Base-by-base conservation (phyloP, 1,139 yeast species). In the Debaryomyces sp. region DNA sequence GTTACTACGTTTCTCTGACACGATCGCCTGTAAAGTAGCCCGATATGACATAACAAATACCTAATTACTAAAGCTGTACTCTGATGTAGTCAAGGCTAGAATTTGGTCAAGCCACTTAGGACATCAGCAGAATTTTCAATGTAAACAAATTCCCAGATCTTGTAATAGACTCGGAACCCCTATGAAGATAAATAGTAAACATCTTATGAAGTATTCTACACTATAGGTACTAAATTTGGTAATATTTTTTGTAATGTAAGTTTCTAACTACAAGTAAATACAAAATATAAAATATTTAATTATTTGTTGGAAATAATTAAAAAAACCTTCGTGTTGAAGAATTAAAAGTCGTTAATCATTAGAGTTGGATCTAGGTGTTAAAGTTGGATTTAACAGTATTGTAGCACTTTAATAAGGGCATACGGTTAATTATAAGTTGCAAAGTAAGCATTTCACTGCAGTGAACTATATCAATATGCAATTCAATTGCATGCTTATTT, bases 291-390 rank as follows among this genome's bases (percentile, higher is more conserved):
- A 48, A 44, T n/a, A 38, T 13, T 40, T 27, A 36, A 43, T 42
- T 33, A 32, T 42, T 49, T 43, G 51, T 48, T 47, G 44, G 48
- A 45, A 45, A 45, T 39, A 45, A 45, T 36, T 45, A n/a, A 32
- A 32, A 34, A 41, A 38, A 32, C 18, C 23, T 36, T 38, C 43
- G n/a, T 41, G 45, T 45, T 45, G 48, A 44, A 44, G 46, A 45
- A 45, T 41, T 45, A 33, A 36, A 45, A 45, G 48, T 41, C 46
- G 45, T 47, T 41, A 47, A 42, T 50, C 44, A 41, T 48, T 45
- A 41, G 56, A 45, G 44, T 49, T 47, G 50, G 49, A 44, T 44
- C 52, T 46, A 47, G 38, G 35, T 22, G 42, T 43, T 42, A 49
- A 47, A 46, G 51, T 43, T 46, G 51, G 51, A 48, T 46, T 48